phyloP scores from a whole-genome alignment of 164 flowering plant species.

The Vitis rotundifolia region DNA sequence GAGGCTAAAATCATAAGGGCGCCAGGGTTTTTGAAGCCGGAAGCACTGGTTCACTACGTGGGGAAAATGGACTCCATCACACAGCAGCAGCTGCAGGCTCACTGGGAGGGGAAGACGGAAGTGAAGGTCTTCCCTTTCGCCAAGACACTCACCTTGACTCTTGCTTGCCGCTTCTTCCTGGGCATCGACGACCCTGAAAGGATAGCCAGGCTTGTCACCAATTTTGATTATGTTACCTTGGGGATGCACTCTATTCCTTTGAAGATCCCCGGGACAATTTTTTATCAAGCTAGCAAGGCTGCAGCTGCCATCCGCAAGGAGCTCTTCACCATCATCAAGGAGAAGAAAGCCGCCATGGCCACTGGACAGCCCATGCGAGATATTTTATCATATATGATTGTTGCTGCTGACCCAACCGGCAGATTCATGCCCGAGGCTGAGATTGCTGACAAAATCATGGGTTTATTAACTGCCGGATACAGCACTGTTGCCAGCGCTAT shows the following conservation, averaged over 20 bases:
- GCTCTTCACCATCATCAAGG: conserved; percentile 21
- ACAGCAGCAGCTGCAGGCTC: conserved; percentile 18
- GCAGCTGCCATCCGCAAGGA: conserved; percentile 26
- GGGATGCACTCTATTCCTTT: conserved; percentile 32
- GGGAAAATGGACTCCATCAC: conserved; percentile 29
- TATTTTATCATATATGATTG: conserved; percentile 40
- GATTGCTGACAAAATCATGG: conserved; percentile 47
- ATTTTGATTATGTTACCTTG: conserved; percentile 21
- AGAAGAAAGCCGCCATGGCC: conserved; percentile 28
- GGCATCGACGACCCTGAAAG: conserved; percentile 28
- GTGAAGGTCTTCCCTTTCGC: conserved; percentile 30
- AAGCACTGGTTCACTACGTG: conserved; percentile 25
- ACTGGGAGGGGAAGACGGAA: conserved; percentile 24
- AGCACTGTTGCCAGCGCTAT: conserved; percentile 33
- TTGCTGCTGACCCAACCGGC: conserved; percentile 25
- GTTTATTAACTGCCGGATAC: conserved; percentile 33
- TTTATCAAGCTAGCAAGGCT: conserved; percentile 27
- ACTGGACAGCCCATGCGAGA: conserved; percentile 22
- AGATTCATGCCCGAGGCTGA: conserved; percentile 33
- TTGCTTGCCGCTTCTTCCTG: conserved; percentile 33
- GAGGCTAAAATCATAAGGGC: conserved; percentile 9
- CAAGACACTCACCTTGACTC: conserved; percentile 21
- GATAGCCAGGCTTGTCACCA: conserved; percentile 17
- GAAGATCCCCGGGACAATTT: conserved; percentile 42
- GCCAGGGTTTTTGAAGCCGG: conserved; percentile 35